Base-by-base conservation (phyloP, 495 filamentous ascomycete species). In the Daldinia loculata region DNA sequence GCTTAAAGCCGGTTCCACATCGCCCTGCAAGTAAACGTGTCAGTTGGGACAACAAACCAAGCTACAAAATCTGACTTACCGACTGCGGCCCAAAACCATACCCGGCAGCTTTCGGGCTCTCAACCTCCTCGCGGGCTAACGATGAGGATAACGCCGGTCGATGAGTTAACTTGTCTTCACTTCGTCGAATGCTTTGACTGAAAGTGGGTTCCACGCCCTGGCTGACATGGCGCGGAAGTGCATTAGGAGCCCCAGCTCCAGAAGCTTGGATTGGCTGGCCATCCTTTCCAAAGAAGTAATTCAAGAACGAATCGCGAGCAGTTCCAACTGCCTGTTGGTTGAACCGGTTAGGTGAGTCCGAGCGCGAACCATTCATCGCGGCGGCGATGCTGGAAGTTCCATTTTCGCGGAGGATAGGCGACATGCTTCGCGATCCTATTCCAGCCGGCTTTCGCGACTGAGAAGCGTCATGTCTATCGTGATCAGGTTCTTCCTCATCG, bases 251-350 rank as follows among this genome's bases (percentile, higher is more conserved):
- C 1, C 83, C 80, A 4, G 81, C 76, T 7, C 83, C 77, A 7
- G 76, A 58, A 38, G 79, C 71, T 52, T 86, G 86, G 43, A 48
- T 48, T 43, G 85, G 74, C 3, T 84, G 81, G 12, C 92, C 93
- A 69, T 98, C 95, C 71, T 98, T 97, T 56, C 95, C 94, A 74
- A 99, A 99, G 83, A 99, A 99, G 77, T 98, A 99, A 78, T 94
- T 98, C 59, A 99, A 79, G 82, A 99, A 99, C 0, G 93, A 95
- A 81, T 98, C 96, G 43, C 90, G 89, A 45, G 85, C 82, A 53
- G 73, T 78, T 29, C 84, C 85, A 67, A 77, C 36, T 3, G 76
- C 75, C 62, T 84, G 84, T 14, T 76, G 77, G 74, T 84, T 83
- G 55, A 89, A 89, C 62, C 84, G 83, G 8, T 87, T 82, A 27